A percentile compares a stretch with the other conserved stretches of the same genome.
Evolutionary conservation across 1,139 yeast genomes (phyloP).

Genomic region (Hemisphaericaspora subhashii): DNA sequence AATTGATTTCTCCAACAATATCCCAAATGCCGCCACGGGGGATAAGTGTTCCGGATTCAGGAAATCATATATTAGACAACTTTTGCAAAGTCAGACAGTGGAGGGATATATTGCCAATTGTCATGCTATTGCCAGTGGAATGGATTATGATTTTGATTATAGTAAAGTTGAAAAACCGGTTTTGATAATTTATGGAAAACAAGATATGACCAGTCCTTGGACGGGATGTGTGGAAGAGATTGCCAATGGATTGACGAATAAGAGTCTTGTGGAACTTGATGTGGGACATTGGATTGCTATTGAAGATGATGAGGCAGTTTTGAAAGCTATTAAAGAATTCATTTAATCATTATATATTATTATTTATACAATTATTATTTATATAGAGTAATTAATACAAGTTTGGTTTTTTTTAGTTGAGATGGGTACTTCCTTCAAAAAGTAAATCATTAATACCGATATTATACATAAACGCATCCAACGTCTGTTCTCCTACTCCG

Average conservation of each 20-base stretch:
- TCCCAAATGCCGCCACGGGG: conserved; percentile 25
- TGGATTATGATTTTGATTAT: conserved; percentile 15
- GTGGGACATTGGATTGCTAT: conserved; percentile 30
- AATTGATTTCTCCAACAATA: conserved; percentile 17
- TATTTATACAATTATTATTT: not conserved
- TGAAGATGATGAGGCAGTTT: conserved; percentile 19
- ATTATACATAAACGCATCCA: conserved; percentile 21
- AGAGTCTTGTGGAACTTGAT: conserved; percentile 12
- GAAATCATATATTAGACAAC: conserved; percentile 22
- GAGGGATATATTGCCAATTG: conserved; percentile 26
- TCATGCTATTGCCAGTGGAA: conserved; percentile 21
- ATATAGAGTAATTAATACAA: not conserved
- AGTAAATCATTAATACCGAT: conserved; percentile 22
- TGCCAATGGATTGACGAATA: conserved; percentile 13
- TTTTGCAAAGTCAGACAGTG: conserved; percentile 19
- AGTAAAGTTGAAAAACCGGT: conserved; percentile 16
- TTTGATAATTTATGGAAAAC: conserved; percentile 22
- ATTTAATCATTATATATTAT: conserved; percentile 1
- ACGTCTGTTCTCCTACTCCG: conserved; percentile 8
- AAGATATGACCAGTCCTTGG: conserved; percentile 26
- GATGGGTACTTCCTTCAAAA: conserved; percentile 17
- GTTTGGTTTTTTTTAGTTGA: not conserved
- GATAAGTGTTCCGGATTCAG: conserved; percentile 15
- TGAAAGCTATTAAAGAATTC: conserved; percentile 9
- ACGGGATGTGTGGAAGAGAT: conserved; percentile 22